phyloP scores from a whole-genome alignment of 805 yeast species.

The Yamadazyma takamatsuzukensis region DNA sequence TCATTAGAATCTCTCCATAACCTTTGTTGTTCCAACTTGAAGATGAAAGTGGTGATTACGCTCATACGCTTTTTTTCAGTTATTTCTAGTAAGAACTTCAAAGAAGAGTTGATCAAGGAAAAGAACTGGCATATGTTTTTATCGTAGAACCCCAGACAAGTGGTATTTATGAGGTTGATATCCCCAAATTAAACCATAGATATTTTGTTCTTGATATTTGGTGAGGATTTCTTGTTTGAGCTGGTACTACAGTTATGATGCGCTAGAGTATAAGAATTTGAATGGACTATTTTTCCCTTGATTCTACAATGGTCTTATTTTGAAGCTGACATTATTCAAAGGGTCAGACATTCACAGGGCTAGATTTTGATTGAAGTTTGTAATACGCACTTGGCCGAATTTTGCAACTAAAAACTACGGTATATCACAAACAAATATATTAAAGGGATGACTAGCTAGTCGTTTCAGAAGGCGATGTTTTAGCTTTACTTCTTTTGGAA shows the following conservation, averaged over 20 bases:
- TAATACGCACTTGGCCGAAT: no score
- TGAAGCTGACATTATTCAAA: no score
- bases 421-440: no score
- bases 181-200: no score
- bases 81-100: slow-evolving; percentile 28
- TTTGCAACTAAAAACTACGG: no score
- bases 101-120: slow-evolving; percentile 20
- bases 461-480: no score
- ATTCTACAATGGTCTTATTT: no score
- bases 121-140: slow-evolving; percentile 32
- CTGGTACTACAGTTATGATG: slow-evolving; percentile 21
- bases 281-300: no score
- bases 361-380: no score
- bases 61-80: slow-evolving; percentile 19
- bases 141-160: slow-evolving; percentile 28
- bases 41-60: slow-evolving; percentile 27
- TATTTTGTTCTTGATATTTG: slow-evolving; percentile 23
- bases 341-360: no score
- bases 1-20: slow-evolving; percentile 35
- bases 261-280: slow-evolving; percentile 16
- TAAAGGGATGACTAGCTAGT: no score
- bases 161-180: slow-evolving; percentile 14
- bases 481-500: no score
- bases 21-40: slow-evolving; percentile 25
- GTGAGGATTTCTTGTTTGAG: slow-evolving; percentile 17